These are phyloP conservation scores for Trapa incisa DNA, from an alignment of 345 rosid genomes.

Conservation along the genomic window DNA sequence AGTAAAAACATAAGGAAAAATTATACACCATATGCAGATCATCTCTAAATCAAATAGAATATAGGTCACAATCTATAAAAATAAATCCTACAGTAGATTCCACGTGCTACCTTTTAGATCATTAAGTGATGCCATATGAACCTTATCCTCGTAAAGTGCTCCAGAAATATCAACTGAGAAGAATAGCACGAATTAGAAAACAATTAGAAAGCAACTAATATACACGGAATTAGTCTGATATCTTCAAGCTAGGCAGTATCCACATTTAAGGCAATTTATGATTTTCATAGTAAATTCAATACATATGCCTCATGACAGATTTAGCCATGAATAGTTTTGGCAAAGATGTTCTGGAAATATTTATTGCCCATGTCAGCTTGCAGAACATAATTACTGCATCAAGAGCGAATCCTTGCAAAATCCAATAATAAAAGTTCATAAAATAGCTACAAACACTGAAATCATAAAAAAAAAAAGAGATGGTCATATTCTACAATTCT, in stretches of 20 bases:
- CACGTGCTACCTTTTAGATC: slow-evolving; percentile 35
- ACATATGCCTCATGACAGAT: not conserved
- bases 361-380: not conserved
- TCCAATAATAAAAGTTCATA: no score
- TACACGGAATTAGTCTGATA: not conserved
- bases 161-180: slow-evolving; percentile 28
- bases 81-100: not conserved
- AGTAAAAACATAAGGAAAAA: not conserved
- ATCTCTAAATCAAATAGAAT: not conserved
- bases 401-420: no score
- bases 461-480: not conserved
- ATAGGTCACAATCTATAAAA: not conserved
- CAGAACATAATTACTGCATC: no score
- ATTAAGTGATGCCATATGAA: slow-evolving; percentile 18
- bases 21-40: not conserved
- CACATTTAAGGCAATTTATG: no score
- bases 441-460: not conserved
- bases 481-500: not conserved
- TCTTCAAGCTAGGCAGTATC: no score
- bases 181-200: not conserved
- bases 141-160: slow-evolving; percentile 31
- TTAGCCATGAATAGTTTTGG: not conserved
- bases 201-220: not conserved
- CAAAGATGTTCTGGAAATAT: not conserved
- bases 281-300: not conserved